Base-by-base conservation (phyloP, 1,139 yeast genomes). In the Meyerozyma athensensis region DNA sequence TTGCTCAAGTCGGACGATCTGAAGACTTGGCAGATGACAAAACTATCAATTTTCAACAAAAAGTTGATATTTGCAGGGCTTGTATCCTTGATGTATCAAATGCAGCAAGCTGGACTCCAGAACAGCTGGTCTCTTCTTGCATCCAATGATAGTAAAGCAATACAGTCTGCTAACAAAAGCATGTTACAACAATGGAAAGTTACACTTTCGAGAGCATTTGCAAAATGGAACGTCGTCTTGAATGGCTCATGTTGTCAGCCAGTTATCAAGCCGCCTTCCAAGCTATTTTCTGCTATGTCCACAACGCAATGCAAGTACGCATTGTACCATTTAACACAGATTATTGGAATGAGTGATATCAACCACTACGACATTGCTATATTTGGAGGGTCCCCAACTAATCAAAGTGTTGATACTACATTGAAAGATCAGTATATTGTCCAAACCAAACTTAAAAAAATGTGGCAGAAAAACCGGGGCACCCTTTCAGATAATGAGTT, bases 331-430 rank as follows among this genome's bases (percentile, higher is more conserved):
- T 65, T 85, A 58, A 80, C 89, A 0, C 92, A 84, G 53, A 77
- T 86, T 16, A 75, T 80, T 23, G 77, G 86, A 50, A 68, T 68
- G 49, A 50, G 70, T 1, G 74, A 85, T 36, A 71, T 84, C 23
- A 79, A 84, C 41, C 87, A 85, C 45, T 80, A 83, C 56, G 95
- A 86, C 56, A 75, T 84, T 40, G 85, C 84, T 38, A 80, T 84
- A 7, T 81, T 69, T 54, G 83, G 90, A 5, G 96, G 96, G 1
- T 84, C 89, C 2, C 92, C 94, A 0, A 79, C 84, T 52, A 74
- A 87, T 47, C 82, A 85, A 79, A 86, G 85, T 54, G 94, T 85
- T 20, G 72, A 69, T 38, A 84, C 87, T 2, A 72, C 77, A 6
- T 56, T 65, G 16, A 65, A 68, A 39, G 92, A 75, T 52, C 72